Percentiles rank a stretch among this genome's conserved stretches.
phyloP scores from a whole-genome alignment of 1,284 basidiomycete genomes.

The Puccinia triticina region DNA sequence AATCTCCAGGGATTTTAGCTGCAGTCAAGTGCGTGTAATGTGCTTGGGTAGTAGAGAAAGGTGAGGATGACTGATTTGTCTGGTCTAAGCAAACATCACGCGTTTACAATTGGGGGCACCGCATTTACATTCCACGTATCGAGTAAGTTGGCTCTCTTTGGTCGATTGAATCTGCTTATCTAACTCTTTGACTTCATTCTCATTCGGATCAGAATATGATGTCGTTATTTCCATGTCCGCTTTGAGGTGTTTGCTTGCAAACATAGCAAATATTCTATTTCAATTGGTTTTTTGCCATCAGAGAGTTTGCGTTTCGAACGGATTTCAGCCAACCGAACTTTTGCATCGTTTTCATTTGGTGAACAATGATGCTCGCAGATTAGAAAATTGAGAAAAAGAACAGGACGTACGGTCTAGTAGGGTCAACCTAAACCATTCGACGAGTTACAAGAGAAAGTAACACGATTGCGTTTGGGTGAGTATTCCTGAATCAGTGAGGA shows the following conservation, averaged over 20 bases:
- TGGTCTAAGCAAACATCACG: conserved; percentile 31
- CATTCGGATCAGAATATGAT: conserved; percentile 44
- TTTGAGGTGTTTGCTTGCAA: conserved; percentile 44
- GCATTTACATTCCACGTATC: conserved; percentile 37
- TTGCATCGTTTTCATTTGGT: background rate
- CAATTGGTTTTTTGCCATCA: background rate
- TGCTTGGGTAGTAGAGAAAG: no score
- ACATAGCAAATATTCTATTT: conserved; percentile 48
- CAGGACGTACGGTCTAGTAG: conserved; percentile 44
- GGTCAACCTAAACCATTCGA: conserved; percentile 23
- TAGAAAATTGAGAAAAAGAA: background rate
- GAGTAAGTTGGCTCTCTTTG: background rate
- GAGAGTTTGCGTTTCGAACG: background rate
- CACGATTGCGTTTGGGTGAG: background rate
- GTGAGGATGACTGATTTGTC: no score
- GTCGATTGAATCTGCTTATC: background rate
- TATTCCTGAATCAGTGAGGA: background rate
- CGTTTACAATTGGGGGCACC: conserved; percentile 29
- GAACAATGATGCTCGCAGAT: background rate
- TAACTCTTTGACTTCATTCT: background rate
- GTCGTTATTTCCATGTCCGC: conserved; percentile 39
- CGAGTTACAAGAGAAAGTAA: background rate
- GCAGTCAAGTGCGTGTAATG: no score
- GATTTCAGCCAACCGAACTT: background rate
- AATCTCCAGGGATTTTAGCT: no score